Percentiles rank a stretch among this genome's conserved stretches.
Evolutionary conservation across 2,329 filamentous ascomycete species (phyloP).

Genomic region (Chrysoporthe austroafricana): DNA sequence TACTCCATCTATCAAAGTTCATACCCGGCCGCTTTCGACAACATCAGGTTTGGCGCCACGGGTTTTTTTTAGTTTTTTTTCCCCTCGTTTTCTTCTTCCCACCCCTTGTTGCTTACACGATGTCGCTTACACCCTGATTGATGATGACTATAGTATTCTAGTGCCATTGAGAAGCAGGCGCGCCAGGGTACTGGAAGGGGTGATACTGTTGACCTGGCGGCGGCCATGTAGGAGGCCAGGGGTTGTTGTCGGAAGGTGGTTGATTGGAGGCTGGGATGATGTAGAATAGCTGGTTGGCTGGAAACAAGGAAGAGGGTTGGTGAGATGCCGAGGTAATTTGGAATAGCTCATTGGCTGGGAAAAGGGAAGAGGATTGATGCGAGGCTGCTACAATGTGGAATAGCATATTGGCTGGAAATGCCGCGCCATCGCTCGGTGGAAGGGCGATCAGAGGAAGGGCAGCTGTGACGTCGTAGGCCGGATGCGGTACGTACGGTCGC

Average conservation of each 20-base stretch:
- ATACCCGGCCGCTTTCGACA: too few species aligned
- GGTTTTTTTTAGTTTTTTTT: background rate
- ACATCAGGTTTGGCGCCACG: too few species aligned
- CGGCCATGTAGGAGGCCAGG: background rate
- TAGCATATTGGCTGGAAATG: background rate
- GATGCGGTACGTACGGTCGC: background rate
- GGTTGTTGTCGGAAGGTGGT: background rate
- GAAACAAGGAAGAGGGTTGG: background rate
- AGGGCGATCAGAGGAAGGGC: background rate
- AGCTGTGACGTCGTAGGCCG: background rate
- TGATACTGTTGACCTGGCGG: background rate
- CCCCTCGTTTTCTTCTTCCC: background rate
- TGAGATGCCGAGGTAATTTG: background rate
- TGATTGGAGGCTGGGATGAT: background rate
- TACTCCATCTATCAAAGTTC: too few species aligned
- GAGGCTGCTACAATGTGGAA: background rate
- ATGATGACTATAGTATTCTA: background rate
- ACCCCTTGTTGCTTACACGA: background rate
- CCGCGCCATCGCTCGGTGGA: too few species aligned
- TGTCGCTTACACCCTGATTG: background rate
- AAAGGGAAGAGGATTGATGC: background rate
- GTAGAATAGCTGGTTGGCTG: background rate
- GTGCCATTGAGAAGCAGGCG: background rate
- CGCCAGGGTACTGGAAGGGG: background rate
- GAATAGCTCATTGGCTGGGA: background rate